These are phyloP conservation scores for Cystoderma amianthinum DNA, from an alignment of 768 basidiomycete genomes.

Conservation along the genomic window DNA sequence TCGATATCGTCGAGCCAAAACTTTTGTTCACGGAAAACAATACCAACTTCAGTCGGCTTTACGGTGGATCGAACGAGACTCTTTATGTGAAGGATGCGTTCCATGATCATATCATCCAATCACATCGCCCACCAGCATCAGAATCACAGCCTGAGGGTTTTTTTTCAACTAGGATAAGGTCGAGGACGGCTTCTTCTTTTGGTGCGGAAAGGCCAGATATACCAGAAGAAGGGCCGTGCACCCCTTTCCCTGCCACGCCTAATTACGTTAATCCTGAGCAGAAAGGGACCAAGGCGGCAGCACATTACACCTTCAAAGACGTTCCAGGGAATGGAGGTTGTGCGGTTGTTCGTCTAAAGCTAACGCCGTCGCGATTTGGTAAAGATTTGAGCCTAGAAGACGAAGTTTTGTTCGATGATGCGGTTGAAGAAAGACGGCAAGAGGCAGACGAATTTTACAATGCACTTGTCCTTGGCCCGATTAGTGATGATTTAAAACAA, in stretches of 20 bases:
- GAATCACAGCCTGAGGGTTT: constrained; percentile 36
- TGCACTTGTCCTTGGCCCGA: constrained; percentile 70
- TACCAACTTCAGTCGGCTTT: constrained; percentile 89
- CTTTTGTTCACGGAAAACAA: constrained; percentile 96
- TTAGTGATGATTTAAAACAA: constrained; percentile 89
- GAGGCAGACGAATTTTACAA: constrained; percentile 97
- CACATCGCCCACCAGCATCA: constrained; percentile 61
- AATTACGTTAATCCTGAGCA: constrained; percentile 81
- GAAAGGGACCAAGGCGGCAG: constrained; percentile 87
- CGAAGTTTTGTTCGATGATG: constrained; percentile 83
- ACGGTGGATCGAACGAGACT: constrained; percentile 79
- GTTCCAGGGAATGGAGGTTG: constrained; percentile 92
- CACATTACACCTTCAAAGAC: constrained; percentile 81
- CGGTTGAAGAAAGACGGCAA: constrained; percentile 81
- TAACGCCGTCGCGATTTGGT: constrained; percentile 72
- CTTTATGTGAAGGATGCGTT: constrained; percentile 94
- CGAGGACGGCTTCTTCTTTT: constrained; percentile 38
- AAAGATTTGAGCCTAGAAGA: constrained; percentile 79
- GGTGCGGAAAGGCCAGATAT: constrained; percentile 29
- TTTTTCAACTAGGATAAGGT: constrained; percentile 43
- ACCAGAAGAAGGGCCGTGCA: constrained; percentile 49
- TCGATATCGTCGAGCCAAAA: constrained; percentile 71
- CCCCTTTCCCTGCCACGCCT: constrained; percentile 45
- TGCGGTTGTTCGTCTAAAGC: constrained; percentile 89
- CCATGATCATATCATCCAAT: constrained; percentile 92